Evolutionary conservation across 345 rosid species (phyloP), one percentile per base, ranked within the genome.

Genomic region (Moringa oleifera): DNA sequence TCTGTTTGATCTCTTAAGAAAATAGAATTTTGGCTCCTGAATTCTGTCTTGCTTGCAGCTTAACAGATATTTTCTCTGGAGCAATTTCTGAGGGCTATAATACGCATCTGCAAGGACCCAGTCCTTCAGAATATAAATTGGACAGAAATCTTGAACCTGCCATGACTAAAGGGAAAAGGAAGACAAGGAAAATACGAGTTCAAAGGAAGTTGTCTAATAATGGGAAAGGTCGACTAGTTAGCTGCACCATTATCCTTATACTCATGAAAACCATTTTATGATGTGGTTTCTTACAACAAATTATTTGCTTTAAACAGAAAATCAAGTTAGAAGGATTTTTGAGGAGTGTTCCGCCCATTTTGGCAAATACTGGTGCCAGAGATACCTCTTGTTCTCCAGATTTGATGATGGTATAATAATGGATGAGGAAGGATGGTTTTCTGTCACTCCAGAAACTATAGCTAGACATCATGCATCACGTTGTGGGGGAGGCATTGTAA

Each of bases 371-470:
- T 94, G 99, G 97, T 71, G 74, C 70, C 99, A 94, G 67, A 76
- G 99, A 62, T 86, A 94, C 73, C 50, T 68, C 23, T 72, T 86
- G 36, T 94, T 94, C 80, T 88, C 97, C 51, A 78, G 80, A 80
- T 90, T 83, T 70, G 92, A 90, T 51, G 80, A 80, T 50, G 99
- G 97, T 60, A 77, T 90, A 63, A 75, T 68, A 81, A 88, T 93
- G 99, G 96, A 93, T 12, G 89, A 88, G 75, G 99, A 93, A 80
- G 97, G 97, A 54, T 93, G 99, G 99, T 93, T 90, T 82, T 93
- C 97, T 75, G 98, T 90, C 61, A 94, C 96, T 41, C 96, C 99
- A 28, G 97, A 94, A 72, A 61, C 68, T 71, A 83, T 94, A 63
- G 96, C 99, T 22, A 74, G 77, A 79, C 96, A 90, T 74, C 99